Evolutionary conservation across 176 grass and related monocot genomes (phyloP).

Genomic region (Oryza nivara): DNA sequence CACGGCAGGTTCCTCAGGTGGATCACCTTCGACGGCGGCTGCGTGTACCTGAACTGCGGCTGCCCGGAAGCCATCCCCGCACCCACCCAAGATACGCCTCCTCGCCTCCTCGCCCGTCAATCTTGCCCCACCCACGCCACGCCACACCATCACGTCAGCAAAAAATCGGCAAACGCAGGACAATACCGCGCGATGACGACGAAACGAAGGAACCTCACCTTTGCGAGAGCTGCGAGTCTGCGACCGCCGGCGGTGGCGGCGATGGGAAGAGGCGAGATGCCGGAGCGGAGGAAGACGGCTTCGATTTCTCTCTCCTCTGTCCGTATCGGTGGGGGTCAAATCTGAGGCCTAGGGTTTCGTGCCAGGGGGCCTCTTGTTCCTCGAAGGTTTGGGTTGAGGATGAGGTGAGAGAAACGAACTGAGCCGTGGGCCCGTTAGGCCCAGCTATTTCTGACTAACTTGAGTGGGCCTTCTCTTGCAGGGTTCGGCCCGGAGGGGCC

Average conservation of each 20-base stretch:
- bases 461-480: not conserved
- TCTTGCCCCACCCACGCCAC: not conserved
- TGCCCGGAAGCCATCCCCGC: constrained; percentile 76
- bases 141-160: constrained; percentile 24
- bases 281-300: constrained; percentile 31
- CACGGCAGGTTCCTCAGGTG: constrained; percentile 92
- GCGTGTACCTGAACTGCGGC: constrained; percentile 84
- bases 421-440: not conserved
- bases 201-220: constrained; percentile 22
- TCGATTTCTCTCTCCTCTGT: not conserved
- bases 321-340: constrained; percentile 11
- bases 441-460: not conserved
- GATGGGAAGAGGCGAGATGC: constrained; percentile 10
- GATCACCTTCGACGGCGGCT: constrained; percentile 91
- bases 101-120: not conserved
- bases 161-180: not conserved
- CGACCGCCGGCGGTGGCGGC: not conserved
- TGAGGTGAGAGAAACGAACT: not conserved
- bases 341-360: constrained; percentile 35
- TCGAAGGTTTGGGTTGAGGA: not conserved
- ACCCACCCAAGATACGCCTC: not conserved
- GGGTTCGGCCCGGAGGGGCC: not conserved
- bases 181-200: not conserved
- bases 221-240: not conserved
- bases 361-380: not conserved